A percentile compares a stretch with the other conserved stretches of the same genome.
phyloP scores from a whole-genome alignment of 2,329 filamentous ascomycete species.

The Biscogniauxia marginata region DNA sequence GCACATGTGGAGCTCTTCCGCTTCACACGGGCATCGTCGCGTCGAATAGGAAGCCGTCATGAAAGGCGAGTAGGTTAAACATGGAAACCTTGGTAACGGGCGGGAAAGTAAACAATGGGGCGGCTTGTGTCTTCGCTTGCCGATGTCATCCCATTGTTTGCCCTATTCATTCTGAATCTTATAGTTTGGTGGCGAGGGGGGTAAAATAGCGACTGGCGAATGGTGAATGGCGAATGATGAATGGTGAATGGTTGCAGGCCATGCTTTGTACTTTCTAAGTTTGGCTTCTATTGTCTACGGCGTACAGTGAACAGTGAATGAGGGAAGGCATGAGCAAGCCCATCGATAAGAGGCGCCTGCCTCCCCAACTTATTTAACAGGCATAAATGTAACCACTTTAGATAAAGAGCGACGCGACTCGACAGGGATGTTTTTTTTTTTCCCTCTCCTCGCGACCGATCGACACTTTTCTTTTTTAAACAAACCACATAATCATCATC shows the following conservation, averaged over 20 bases:
- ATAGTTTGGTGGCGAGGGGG: neutral
- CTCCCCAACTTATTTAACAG: slow-evolving; percentile 10
- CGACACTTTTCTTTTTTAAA: neutral
- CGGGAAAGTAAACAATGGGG: neutral
- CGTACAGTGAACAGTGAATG: neutral
- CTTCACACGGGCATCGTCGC: neutral
- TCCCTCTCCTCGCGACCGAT: neutral
- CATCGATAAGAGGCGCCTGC: slow-evolving; percentile 9
- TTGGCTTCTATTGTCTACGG: too few relatives aligned
- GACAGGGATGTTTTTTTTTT: slow-evolving; percentile 16
- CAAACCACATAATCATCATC: neutral
- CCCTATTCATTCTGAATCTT: neutral
- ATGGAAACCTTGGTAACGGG: neutral
- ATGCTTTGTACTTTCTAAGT: too few relatives aligned
- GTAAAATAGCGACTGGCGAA: neutral
- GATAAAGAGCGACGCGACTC: slow-evolving; percentile 17
- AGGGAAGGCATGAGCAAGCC: neutral
- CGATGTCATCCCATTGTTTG: neutral
- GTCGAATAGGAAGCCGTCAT: neutral
- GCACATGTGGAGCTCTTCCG: neutral
- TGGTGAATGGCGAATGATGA: neutral
- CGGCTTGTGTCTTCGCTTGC: neutral
- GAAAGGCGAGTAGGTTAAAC: neutral
- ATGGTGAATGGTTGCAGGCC: neutral
- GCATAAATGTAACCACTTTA: slow-evolving; percentile 3